Evolutionary conservation across 495 filamentous ascomycete genomes (phyloP).

Genomic region (Cetradonia linearis): DNA sequence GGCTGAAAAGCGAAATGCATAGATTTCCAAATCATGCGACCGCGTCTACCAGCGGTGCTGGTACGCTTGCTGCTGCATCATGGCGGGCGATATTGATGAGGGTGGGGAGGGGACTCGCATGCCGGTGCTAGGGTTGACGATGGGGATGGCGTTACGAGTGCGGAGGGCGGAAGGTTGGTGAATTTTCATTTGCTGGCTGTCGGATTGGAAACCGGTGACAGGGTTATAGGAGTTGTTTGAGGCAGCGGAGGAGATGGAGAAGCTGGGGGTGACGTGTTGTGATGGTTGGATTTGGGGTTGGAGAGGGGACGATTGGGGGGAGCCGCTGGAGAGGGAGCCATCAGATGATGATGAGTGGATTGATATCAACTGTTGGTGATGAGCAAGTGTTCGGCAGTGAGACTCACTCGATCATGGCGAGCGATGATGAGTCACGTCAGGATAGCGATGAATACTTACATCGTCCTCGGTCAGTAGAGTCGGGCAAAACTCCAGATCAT

Average conservation of each 20-base stretch:
- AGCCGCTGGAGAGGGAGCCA: conserved; percentile 86
- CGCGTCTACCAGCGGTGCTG: conserved; percentile 49
- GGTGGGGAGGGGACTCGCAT: conserved; percentile 83
- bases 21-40: conserved; percentile 27
- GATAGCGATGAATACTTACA: conserved; percentile 51
- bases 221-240: conserved; percentile 57
- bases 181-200: conserved; percentile 54
- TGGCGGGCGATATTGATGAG: conserved; percentile 72
- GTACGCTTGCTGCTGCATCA: conserved; percentile 61
- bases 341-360: conserved; percentile 86
- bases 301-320: conserved; percentile 81
- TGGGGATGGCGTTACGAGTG: conserved; percentile 91
- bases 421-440: neutral
- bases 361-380: conserved; percentile 57
- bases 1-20: conserved; percentile 4
- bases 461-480: conserved; percentile 89
- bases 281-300: conserved; percentile 67
- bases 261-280: conserved; percentile 63
- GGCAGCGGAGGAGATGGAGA: conserved; percentile 69
- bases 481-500: conserved; percentile 95
- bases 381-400: neutral
- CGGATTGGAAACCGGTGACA: conserved; percentile 38
- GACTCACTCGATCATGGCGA: neutral
- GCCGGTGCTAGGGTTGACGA: conserved; percentile 92
- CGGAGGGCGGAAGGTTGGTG: conserved; percentile 82